Percentiles rank a stretch among this genome's conserved stretches.
These are phyloP conservation scores for Aspergillus homomorphus DNA, from an alignment of 495 filamentous ascomycete species.

Conservation along the genomic window DNA sequence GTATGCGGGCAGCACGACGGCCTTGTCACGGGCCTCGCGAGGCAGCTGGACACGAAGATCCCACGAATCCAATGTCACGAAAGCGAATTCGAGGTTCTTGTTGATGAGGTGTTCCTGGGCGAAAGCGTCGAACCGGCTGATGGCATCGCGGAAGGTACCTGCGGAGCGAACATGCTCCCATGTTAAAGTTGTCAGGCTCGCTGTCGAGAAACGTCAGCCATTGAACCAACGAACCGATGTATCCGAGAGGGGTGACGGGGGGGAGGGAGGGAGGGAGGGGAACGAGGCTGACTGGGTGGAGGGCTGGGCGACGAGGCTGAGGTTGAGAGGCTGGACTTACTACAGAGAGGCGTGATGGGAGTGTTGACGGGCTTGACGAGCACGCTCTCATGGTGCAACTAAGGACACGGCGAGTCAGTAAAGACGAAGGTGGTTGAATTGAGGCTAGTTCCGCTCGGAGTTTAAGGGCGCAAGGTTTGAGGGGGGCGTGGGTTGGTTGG, in stretches of 20 bases:
- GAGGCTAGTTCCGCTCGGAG: background rate
- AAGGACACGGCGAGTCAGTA: slow-evolving; percentile 19
- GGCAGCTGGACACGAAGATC: slow-evolving; percentile 97
- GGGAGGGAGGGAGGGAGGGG: slow-evolving; percentile 2
- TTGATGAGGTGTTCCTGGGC: slow-evolving; percentile 80
- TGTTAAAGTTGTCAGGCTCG: slow-evolving; percentile 94
- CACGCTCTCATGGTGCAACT: slow-evolving; percentile 92
- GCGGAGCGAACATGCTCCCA: slow-evolving; percentile 98
- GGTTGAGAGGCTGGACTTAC: slow-evolving; percentile 57
- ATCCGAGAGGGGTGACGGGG: slow-evolving; percentile 15
- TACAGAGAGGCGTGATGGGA: slow-evolving; percentile 96
- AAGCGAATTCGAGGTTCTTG: slow-evolving; percentile 91
- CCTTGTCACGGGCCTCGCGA: slow-evolving; percentile 95
- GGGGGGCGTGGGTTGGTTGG: slow-evolving; percentile 1
- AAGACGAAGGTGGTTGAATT: slow-evolving; percentile 10
- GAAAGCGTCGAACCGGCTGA: slow-evolving; percentile 91
- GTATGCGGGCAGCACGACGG: slow-evolving; percentile 93
- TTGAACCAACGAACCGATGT: slow-evolving; percentile 22
- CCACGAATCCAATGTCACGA: slow-evolving; percentile 97
- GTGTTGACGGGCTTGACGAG: slow-evolving; percentile 98
- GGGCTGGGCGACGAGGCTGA: slow-evolving; percentile 8
- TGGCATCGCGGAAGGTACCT: slow-evolving; percentile 92
- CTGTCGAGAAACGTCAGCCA: slow-evolving; percentile 50
- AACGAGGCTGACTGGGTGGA: background rate
- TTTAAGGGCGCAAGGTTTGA: slow-evolving; percentile 1